Evolutionary conservation across 129 eudicot genomes (phyloP).

Genomic region (Lactuca sativa): DNA sequence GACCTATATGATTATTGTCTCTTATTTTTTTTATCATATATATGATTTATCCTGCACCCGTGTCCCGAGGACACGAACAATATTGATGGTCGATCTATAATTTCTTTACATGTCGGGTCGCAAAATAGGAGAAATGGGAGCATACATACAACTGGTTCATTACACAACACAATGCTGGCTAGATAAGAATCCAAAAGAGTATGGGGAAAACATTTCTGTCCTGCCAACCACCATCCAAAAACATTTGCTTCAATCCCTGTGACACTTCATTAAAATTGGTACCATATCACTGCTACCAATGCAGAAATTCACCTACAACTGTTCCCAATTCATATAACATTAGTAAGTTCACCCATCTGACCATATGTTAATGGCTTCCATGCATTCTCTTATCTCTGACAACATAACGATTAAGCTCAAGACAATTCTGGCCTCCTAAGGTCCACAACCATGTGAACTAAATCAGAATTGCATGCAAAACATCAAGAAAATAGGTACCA

Average conservation of each 20-base stretch:
- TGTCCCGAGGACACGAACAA: neutral
- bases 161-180: slow-evolving; percentile 24
- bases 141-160: slow-evolving; percentile 15
- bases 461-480: slow-evolving; percentile 19
- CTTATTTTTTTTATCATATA: neutral
- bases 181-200: slow-evolving; percentile 42
- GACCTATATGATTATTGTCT: neutral
- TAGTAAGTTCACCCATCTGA: slow-evolving; percentile 33
- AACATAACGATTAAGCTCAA: slow-evolving; percentile 22
- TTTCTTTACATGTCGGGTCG: neutral
- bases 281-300: slow-evolving; percentile 33
- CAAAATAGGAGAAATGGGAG: neutral
- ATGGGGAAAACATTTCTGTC: slow-evolving; percentile 66
- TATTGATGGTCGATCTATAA: neutral
- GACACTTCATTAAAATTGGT: slow-evolving; percentile 35
- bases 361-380: slow-evolving; percentile 47
- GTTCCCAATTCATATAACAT: slow-evolving; percentile 71
- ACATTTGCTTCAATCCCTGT: slow-evolving; percentile 34
- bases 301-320: slow-evolving; percentile 52
- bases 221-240: slow-evolving; percentile 56
- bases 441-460: slow-evolving; percentile 53
- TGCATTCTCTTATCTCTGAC: slow-evolving; percentile 44
- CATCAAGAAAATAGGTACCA: slow-evolving; percentile 16
- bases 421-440: slow-evolving; percentile 26
- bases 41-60: neutral